phyloP scores from a whole-genome alignment of 768 basidiomycete genomes.

The Mrakia frigida region DNA sequence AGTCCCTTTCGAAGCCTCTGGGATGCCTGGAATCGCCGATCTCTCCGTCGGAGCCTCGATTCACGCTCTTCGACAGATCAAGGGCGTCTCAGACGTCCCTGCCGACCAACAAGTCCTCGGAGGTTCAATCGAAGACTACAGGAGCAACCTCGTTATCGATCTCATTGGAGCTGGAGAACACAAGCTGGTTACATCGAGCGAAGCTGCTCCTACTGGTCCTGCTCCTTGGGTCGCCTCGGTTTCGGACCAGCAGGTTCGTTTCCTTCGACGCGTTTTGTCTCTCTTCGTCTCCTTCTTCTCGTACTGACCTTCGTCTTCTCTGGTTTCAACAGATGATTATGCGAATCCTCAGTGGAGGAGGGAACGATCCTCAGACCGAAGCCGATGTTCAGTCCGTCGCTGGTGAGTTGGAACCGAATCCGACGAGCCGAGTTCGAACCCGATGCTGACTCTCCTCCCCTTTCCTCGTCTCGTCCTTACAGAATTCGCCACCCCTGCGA shows the following conservation, averaged over 20 bases:
- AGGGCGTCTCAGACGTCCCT: conserved; percentile 86
- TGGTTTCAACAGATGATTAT: conserved; percentile 81
- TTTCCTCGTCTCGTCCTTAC: too few relatives aligned
- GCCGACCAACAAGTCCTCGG: conserved; percentile 90
- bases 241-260: conserved; percentile 28
- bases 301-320: not conserved
- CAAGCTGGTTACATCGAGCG: not conserved
- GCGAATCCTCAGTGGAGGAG: conserved; percentile 68
- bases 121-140: conserved; percentile 87
- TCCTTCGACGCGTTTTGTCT: not conserved
- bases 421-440: too few relatives aligned
- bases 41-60: conserved; percentile 68
- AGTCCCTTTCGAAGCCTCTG: conserved; percentile 57
- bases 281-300: not conserved
- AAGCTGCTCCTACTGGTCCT: conserved; percentile 8
- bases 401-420: conserved; percentile 53
- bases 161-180: conserved; percentile 43
- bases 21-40: conserved; percentile 76
- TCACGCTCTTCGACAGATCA: conserved; percentile 75
- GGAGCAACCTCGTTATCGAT: conserved; percentile 64
- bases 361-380: conserved; percentile 68
- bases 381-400: conserved; percentile 77
- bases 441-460: not conserved
- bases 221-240: conserved; percentile 11
- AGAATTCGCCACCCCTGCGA: conserved; percentile 88